Evolutionary conservation across 371 early-diverging fungal genomes (phyloP), one percentile per base, ranked within the genome.

Genomic region (Lichtheimia hyalospora): DNA sequence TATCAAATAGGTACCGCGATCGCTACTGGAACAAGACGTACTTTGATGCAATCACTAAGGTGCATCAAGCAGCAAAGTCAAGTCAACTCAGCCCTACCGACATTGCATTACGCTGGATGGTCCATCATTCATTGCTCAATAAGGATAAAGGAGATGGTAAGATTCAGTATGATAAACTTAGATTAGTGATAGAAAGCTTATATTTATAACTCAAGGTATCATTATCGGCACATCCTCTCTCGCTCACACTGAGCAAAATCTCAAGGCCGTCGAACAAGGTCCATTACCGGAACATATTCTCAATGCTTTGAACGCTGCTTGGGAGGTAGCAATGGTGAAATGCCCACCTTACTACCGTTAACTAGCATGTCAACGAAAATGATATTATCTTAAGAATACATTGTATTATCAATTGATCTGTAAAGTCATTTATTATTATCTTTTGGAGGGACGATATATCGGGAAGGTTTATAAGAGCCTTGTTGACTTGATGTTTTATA

Each of bases 161-260:
- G 48, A 23, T 25, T 7, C 20, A 52, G 4, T 52, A 39, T 46
- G 2, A 16, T 15, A 49, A 43, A 52, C 13, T 50, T 12, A 16
- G 8, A 27, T 27, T 5, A 34, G 10, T 34, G 55, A 34, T 48
- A 18, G 24, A 20, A 46, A 3, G 18, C 34, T 43, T 18, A 39
- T 59, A 4, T 39, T 20, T 25, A 24, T 42, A 57, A 56, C 3
- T 49, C 27, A 44, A 79, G 84, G 74, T 14, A 77, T 86, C 41
- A 82, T 89, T 41, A 80, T 86, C 28, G 89, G 89, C 14, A 85
- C 73, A 8, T 84, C 84, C 1, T 83, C 81, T 1, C 49, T 82
- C 24, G 73, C 68, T 14, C 86, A 89, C 43, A 78, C 70, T 3
- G 48, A 61, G 14, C 59, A 68, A 20, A 86, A 84, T 42, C 57